These are phyloP conservation scores for Immersiporthe knoxdaviesiana DNA, from an alignment of 2,329 filamentous ascomycete genomes.

Conservation along the genomic window DNA sequence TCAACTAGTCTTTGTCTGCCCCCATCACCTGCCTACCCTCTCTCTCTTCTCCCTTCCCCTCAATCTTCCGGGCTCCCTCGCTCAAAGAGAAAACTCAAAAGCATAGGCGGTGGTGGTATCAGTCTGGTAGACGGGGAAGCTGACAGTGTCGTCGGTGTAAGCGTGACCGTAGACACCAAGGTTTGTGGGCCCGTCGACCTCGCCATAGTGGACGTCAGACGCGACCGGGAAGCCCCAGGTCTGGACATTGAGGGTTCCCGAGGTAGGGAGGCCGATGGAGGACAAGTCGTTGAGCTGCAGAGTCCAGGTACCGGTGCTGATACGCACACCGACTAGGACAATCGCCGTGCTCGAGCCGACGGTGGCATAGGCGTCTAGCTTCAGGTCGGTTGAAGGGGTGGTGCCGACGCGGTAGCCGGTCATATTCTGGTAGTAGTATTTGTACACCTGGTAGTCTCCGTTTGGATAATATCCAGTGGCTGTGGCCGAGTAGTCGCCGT, in stretches of 20 bases:
- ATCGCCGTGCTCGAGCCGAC: slow-evolving; percentile 38
- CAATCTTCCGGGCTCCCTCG: no score
- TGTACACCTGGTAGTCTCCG: slow-evolving; percentile 49
- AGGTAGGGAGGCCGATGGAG: slow-evolving; percentile 39
- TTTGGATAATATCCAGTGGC: slow-evolving; percentile 30
- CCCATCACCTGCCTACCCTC: no score
- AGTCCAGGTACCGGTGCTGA: slow-evolving; percentile 39
- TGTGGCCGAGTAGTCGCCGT: slow-evolving; percentile 19
- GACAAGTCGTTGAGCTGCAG: slow-evolving; percentile 40
- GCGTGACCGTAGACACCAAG: slow-evolving; percentile 38
- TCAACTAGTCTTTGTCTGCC: neutral
- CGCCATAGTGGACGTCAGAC: slow-evolving; percentile 32
- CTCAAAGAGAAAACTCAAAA: slow-evolving; percentile 41
- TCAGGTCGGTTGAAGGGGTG: slow-evolving; percentile 39
- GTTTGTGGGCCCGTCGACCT: slow-evolving; percentile 38
- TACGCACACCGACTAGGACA: slow-evolving; percentile 42
- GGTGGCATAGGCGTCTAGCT: slow-evolving; percentile 45
- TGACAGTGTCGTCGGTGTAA: slow-evolving; percentile 41
- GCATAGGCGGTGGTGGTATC: slow-evolving; percentile 44
- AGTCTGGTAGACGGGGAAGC: slow-evolving; percentile 43
- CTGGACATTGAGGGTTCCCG: slow-evolving; percentile 40
- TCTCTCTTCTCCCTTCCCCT: no score
- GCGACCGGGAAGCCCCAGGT: slow-evolving; percentile 36
- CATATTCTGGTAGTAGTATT: slow-evolving; percentile 51
- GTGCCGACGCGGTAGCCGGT: slow-evolving; percentile 45